Evolutionary conservation across 2,329 filamentous ascomycete genomes (phyloP).

Genomic region (Calonectria pauciramosa): DNA sequence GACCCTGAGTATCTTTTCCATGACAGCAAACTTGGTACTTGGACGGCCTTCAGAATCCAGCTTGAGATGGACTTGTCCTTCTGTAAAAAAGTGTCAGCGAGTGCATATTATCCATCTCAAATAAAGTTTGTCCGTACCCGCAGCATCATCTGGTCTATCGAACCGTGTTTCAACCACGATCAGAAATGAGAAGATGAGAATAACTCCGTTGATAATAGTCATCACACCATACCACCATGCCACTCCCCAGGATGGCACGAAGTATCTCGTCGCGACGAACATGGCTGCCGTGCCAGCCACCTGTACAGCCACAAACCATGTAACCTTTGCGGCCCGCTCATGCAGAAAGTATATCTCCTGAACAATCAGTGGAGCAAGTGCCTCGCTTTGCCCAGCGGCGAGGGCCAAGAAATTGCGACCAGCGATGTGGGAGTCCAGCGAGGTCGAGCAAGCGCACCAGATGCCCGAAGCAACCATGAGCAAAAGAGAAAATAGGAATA

Average conservation of each 20-base stretch:
- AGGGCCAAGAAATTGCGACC: constrained; percentile 48
- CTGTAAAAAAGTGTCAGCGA: background rate
- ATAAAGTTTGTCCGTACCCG: too few relatives aligned
- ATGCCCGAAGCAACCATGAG: constrained; percentile 45
- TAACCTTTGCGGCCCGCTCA: constrained; percentile 30
- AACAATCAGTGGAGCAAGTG: constrained; percentile 38
- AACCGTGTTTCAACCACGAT: constrained; percentile 36
- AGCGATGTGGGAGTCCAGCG: constrained; percentile 31
- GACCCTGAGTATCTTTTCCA: constrained; percentile 11
- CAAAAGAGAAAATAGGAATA: constrained; percentile 46
- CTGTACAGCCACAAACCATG: constrained; percentile 37
- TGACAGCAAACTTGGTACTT: background rate
- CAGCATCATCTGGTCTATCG: constrained; percentile 6
- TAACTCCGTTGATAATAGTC: constrained; percentile 30
- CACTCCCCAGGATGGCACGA: constrained; percentile 31
- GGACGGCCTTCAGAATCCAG: background rate
- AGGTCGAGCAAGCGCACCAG: constrained; percentile 7
- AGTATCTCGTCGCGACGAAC: constrained; percentile 37
- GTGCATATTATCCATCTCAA: too few relatives aligned
- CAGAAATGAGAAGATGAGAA: constrained; percentile 20
- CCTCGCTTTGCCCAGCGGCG: constrained; percentile 51
- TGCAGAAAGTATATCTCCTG: constrained; percentile 44
- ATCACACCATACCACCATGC: constrained; percentile 43
- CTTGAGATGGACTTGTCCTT: background rate
- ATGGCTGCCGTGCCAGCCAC: constrained; percentile 28